phyloP scores from a whole-genome alignment of 2,329 filamentous ascomycete species.

The Calonectria hawksworthii region DNA sequence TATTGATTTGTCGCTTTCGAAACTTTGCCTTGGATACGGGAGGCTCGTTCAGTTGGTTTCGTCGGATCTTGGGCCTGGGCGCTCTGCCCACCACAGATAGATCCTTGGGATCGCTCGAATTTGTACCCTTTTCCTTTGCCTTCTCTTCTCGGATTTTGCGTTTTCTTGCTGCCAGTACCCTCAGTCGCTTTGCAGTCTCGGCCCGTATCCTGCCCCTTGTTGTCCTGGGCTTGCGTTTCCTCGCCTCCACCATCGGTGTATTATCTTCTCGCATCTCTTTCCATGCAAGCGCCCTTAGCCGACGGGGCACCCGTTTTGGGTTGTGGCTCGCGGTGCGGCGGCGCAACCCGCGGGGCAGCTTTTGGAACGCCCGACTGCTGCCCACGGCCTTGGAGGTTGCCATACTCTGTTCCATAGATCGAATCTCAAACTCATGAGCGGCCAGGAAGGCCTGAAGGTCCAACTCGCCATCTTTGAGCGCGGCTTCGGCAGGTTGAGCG shows the following conservation, averaged over 20 bases:
- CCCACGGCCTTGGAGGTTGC: constrained; percentile 74
- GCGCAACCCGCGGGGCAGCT: constrained; percentile 86
- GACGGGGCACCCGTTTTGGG: constrained; percentile 87
- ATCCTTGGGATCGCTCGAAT: constrained; percentile 26
- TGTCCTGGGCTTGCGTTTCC: constrained; percentile 72
- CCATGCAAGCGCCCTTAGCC: constrained; percentile 78
- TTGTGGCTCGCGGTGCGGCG: constrained; percentile 95
- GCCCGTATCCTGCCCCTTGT: constrained; percentile 74
- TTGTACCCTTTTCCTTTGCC: constrained; percentile 40
- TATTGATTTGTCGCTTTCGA: constrained; percentile 86
- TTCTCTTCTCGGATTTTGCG: constrained; percentile 57
- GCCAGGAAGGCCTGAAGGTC: constrained; percentile 88
- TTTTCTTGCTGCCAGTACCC: constrained; percentile 72
- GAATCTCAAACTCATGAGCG: constrained; percentile 91
- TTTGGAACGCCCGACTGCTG: constrained; percentile 86
- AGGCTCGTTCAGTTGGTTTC: constrained; percentile 76
- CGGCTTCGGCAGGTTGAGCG: constrained; percentile 64
- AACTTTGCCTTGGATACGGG: constrained; percentile 74
- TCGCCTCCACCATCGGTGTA: constrained; percentile 81
- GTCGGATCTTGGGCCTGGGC: constrained; percentile 76
- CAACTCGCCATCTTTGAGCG: constrained; percentile 80
- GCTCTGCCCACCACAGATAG: constrained; percentile 39
- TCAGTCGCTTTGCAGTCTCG: constrained; percentile 81
- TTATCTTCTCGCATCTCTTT: constrained; percentile 90
- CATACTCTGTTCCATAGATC: constrained; percentile 86